Evolutionary conservation across 1,284 basidiomycete genomes (phyloP).

Genomic region (Omphalotus olearius): DNA sequence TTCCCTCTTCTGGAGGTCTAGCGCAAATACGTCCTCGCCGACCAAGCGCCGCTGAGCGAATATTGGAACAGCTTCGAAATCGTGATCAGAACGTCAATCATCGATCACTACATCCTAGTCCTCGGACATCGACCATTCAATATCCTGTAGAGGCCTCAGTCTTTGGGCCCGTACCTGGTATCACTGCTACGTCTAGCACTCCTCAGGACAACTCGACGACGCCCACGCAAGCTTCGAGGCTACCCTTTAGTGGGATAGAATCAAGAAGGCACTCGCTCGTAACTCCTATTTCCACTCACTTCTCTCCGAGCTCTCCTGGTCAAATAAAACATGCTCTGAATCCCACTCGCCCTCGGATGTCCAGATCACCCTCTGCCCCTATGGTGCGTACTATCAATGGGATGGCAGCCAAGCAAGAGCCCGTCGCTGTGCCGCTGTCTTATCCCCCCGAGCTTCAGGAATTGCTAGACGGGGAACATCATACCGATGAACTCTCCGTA

Average conservation of each 20-base stretch:
- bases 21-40: slow-evolving; percentile 36
- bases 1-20: slow-evolving; percentile 10
- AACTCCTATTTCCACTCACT: slow-evolving; percentile 2
- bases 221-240: not conserved
- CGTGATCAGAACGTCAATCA: slow-evolving; percentile 36
- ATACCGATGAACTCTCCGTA: slow-evolving; percentile 88
- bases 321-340: slow-evolving; percentile 6
- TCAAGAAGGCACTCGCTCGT: slow-evolving; percentile 34
- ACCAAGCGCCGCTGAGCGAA: slow-evolving; percentile 54
- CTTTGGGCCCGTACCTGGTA: slow-evolving; percentile 7
- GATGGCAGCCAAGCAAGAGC: slow-evolving; percentile 22
- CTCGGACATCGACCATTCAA: slow-evolving; percentile 41
- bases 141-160: slow-evolving; percentile 20
- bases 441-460: slow-evolving; percentile 57
- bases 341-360: slow-evolving; percentile 40
- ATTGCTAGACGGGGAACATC: slow-evolving; percentile 83
- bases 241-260: slow-evolving; percentile 21
- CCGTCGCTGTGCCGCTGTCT: slow-evolving; percentile 17
- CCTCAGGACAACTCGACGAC: slow-evolving; percentile 17
- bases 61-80: slow-evolving; percentile 51
- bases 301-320: slow-evolving; percentile 10
- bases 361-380: slow-evolving; percentile 35
- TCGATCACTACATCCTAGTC: slow-evolving; percentile 21
- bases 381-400: slow-evolving; percentile 19
- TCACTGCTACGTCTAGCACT: slow-evolving; percentile 17